These are phyloP conservation scores for Colletotrichum sp. DNA, from an alignment of 2,329 filamentous ascomycete species.

Conservation along the genomic window DNA sequence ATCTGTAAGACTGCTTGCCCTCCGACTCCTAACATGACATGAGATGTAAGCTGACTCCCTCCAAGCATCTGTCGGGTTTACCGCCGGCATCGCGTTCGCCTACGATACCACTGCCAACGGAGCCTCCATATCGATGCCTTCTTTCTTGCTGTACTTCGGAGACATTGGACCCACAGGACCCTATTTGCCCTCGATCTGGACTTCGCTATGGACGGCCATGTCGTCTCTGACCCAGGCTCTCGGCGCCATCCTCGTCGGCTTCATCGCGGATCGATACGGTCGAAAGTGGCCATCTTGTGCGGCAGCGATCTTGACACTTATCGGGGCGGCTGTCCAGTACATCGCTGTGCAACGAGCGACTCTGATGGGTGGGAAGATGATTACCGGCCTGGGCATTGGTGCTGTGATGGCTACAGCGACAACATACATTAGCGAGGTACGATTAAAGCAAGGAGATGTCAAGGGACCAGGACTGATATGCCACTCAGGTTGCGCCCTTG, in stretches of 20 bases:
- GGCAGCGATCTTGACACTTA: neutral
- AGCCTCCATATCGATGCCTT: neutral
- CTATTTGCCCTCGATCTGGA: neutral
- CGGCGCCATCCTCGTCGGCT: neutral
- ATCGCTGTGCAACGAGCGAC: neutral
- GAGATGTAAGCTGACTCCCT: neutral
- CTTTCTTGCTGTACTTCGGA: neutral
- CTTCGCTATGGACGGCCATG: neutral
- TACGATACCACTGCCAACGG: neutral
- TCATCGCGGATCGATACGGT: neutral
- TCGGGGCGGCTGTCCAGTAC: neutral
- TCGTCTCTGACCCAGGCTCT: neutral
- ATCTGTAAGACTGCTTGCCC: neutral
- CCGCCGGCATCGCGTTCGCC: neutral
- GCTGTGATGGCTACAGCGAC: neutral
- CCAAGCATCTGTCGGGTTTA: neutral
- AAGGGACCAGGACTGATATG: neutral
- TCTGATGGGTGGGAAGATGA: neutral
- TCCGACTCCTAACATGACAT: neutral
- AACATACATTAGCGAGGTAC: neutral
- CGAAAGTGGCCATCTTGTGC: neutral
- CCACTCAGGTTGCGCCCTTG: neutral
- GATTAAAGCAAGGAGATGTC: neutral
- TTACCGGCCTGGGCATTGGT: neutral
- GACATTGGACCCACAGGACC: neutral